Conservation (phyloP, 768 basidiomycete species). For the Lenzites betulinus region DNA sequence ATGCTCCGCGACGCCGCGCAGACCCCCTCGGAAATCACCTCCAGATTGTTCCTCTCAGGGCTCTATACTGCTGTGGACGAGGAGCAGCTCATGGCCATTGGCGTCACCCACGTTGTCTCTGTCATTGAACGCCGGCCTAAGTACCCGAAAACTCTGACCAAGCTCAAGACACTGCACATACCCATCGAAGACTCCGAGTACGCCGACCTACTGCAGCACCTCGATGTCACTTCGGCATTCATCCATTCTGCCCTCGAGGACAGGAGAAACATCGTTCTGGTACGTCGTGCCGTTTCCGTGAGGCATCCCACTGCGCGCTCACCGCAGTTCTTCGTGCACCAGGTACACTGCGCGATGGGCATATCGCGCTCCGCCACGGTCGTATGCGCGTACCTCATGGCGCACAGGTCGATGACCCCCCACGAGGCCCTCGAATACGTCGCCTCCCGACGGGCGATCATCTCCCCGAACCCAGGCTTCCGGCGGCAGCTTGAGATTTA, state of each 20-base stretch:
- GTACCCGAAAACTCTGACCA: slow-evolving; percentile 39
- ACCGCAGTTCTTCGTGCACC: not conserved
- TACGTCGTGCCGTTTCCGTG: slow-evolving; percentile 35
- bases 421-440: slow-evolving; percentile 57
- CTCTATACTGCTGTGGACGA: slow-evolving; percentile 54
- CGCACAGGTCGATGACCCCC: slow-evolving; percentile 51
- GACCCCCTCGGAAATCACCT: slow-evolving; percentile 38
- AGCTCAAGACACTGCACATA: slow-evolving; percentile 56
- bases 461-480: slow-evolving; percentile 70
- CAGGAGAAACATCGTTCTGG: slow-evolving; percentile 49
- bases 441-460: slow-evolving; percentile 57
- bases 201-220: slow-evolving; percentile 46
- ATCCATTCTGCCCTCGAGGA: slow-evolving; percentile 51
- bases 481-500: slow-evolving; percentile 52
- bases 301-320: not conserved
- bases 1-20: slow-evolving; percentile 13
- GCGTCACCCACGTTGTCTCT: slow-evolving; percentile 75
- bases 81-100: slow-evolving; percentile 51
- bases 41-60: slow-evolving; percentile 65
- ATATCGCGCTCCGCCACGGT: slow-evolving; percentile 76
- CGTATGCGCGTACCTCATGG: slow-evolving; percentile 65
- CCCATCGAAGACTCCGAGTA: slow-evolving; percentile 43
- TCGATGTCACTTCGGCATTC: slow-evolving; percentile 53
- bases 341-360: slow-evolving; percentile 82
- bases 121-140: slow-evolving; percentile 54